Evolutionary conservation across 768 basidiomycete genomes (phyloP).

Genomic region (Tricholoma sp.): DNA sequence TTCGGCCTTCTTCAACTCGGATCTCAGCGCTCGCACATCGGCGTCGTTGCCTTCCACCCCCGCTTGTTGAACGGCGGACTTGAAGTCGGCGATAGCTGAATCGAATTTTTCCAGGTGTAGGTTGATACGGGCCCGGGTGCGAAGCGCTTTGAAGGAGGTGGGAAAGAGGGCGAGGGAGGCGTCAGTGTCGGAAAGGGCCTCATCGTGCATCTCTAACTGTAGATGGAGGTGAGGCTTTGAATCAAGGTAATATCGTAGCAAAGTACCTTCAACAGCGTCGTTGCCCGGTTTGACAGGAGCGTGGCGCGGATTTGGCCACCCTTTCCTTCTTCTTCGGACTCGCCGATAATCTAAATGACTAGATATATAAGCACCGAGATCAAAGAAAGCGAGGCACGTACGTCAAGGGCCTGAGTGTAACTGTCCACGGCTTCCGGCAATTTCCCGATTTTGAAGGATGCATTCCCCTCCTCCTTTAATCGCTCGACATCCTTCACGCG

Average conservation of each 20-base stretch:
- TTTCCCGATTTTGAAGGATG: slow-evolving; percentile 59
- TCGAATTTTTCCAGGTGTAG: slow-evolving; percentile 74
- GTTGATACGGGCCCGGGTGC: slow-evolving; percentile 79
- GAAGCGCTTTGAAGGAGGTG: slow-evolving; percentile 76
- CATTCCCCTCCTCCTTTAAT: slow-evolving; percentile 82
- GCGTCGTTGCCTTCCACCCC: slow-evolving; percentile 54
- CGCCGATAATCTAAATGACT: slow-evolving; percentile 56
- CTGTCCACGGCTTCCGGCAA: slow-evolving; percentile 58
- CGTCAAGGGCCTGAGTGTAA: slow-evolving; percentile 71
- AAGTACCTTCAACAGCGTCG: slow-evolving; percentile 67
- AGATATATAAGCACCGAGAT: not conserved
- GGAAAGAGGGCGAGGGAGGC: slow-evolving; percentile 58
- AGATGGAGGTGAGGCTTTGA: slow-evolving; percentile 1
- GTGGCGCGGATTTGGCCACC: slow-evolving; percentile 81
- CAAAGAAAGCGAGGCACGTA: slow-evolving; percentile 22
- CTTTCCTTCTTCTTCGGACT: slow-evolving; percentile 61
- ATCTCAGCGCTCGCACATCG: slow-evolving; percentile 56
- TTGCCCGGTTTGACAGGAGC: slow-evolving; percentile 79
- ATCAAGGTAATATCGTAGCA: not conserved
- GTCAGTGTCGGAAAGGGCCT: slow-evolving; percentile 69
- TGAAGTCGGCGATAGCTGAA: slow-evolving; percentile 68
- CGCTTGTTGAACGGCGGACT: slow-evolving; percentile 71
- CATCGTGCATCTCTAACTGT: slow-evolving; percentile 59
- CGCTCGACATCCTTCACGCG: slow-evolving; percentile 80
- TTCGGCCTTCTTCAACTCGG: slow-evolving; percentile 78